Percentiles rank a stretch among this genome's conserved stretches.
Evolutionary conservation across 768 basidiomycete genomes (phyloP).

Genomic region (Mycena capillaripes): DNA sequence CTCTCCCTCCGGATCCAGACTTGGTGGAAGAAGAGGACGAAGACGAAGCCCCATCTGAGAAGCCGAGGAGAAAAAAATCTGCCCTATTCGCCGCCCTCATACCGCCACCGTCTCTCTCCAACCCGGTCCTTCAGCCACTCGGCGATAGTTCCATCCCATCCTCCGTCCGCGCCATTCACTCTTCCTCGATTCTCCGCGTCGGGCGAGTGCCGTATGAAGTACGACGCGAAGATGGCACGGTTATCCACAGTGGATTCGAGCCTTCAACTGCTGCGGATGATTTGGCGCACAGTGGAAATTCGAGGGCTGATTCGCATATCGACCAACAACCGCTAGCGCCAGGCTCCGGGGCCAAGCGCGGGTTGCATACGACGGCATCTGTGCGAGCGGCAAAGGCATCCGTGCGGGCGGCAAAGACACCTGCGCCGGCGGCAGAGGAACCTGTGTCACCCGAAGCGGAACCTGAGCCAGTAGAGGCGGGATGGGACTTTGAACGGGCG

Average conservation of each 20-base stretch:
- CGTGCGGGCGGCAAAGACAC: conserved; percentile 18
- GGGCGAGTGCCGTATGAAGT: conserved; percentile 57
- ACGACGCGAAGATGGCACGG: conserved; percentile 50
- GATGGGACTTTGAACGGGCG: conserved; percentile 17
- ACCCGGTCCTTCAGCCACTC: not conserved
- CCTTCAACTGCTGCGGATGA: conserved; percentile 57
- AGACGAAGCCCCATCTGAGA: not conserved
- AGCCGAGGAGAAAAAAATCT: not conserved
- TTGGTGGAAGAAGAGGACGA: not conserved
- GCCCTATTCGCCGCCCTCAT: not conserved
- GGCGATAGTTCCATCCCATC: not conserved
- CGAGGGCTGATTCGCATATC: conserved; percentile 16
- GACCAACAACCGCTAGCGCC: conserved; percentile 17
- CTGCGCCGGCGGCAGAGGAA: conserved; percentile 20
- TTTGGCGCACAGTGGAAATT: conserved; percentile 43
- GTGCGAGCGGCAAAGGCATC: conserved; percentile 20
- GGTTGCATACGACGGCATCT: conserved; percentile 19
- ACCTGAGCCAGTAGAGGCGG: too few relatives aligned
- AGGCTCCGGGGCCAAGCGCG: conserved; percentile 18
- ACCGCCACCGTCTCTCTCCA: not conserved
- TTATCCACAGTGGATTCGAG: conserved; percentile 58
- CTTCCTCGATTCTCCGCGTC: conserved; percentile 17
- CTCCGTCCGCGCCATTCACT: conserved; percentile 22
- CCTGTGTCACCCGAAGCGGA: conserved; percentile 17
- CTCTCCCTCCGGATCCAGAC: not conserved